Evolutionary conservation across 2,329 filamentous ascomycete species (phyloP).

Genomic region (Camillea tinctor): DNA sequence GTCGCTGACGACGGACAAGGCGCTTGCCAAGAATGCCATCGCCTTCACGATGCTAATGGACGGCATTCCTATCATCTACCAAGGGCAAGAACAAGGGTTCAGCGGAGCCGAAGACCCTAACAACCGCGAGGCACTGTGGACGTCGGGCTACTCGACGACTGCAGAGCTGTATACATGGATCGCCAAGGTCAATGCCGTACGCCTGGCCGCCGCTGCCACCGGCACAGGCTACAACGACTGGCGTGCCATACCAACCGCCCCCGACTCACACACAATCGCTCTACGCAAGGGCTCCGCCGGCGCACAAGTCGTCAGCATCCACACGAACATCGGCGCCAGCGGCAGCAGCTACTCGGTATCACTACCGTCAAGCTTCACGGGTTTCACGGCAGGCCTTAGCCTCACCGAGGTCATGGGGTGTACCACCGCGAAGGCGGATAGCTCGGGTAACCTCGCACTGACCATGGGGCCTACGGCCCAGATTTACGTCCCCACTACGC

Average conservation of each 20-base stretch:
- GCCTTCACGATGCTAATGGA: slow-evolving; percentile 54
- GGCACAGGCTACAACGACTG: slow-evolving; percentile 39
- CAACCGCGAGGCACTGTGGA: slow-evolving; percentile 52
- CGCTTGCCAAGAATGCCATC: slow-evolving; percentile 52
- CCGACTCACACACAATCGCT: slow-evolving; percentile 41
- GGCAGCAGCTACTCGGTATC: slow-evolving; percentile 33
- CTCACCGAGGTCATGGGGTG: slow-evolving; percentile 46
- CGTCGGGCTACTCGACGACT: slow-evolving; percentile 42
- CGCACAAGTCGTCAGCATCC: slow-evolving; percentile 35
- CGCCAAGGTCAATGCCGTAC: slow-evolving; percentile 48
- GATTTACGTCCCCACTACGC: slow-evolving; percentile 36
- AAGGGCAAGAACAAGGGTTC: slow-evolving; percentile 58
- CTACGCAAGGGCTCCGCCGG: slow-evolving; percentile 42
- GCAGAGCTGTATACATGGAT: slow-evolving; percentile 44
- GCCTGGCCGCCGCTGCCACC: slow-evolving; percentile 40
- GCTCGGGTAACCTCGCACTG: slow-evolving; percentile 42
- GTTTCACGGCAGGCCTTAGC: slow-evolving; percentile 34
- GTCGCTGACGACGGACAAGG: slow-evolving; percentile 44
- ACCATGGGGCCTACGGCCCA: slow-evolving; percentile 40
- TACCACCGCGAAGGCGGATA: slow-evolving; percentile 39
- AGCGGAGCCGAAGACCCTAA: slow-evolving; percentile 39
- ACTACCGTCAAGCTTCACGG: slow-evolving; percentile 37
- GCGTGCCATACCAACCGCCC: slow-evolving; percentile 38
- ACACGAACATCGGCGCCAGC: slow-evolving; percentile 39
- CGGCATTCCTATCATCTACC: slow-evolving; percentile 58